A percentile compares a stretch with the other conserved stretches of the same genome.
phyloP scores from a whole-genome alignment of 1,284 basidiomycete genomes.

The Filobasidium uniguttulatum region DNA sequence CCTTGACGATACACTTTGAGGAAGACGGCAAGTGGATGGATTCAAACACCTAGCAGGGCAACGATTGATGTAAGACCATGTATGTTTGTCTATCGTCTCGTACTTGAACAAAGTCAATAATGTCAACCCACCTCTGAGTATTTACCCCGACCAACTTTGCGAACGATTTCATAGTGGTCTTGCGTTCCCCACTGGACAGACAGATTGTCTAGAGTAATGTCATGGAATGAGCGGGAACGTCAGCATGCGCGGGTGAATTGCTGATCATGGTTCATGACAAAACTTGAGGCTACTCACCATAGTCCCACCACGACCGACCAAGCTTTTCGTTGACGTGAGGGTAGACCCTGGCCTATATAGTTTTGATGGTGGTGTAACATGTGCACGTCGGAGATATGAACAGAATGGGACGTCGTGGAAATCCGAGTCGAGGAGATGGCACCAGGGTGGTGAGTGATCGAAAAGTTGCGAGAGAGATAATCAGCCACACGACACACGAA shows the following conservation, averaged over 20 bases:
- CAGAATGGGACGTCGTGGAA: too few relatives aligned
- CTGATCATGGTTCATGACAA: not conserved
- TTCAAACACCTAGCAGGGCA: constrained; percentile 66
- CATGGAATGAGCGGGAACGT: not conserved
- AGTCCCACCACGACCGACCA: constrained; percentile 48
- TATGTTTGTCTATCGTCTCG: too few relatives aligned
- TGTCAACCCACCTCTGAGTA: constrained; percentile 77
- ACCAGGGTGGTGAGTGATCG: not conserved
- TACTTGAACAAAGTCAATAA: too few relatives aligned
- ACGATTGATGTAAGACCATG: too few relatives aligned
- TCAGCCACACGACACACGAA: not conserved
- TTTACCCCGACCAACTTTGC: constrained; percentile 92
- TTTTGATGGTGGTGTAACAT: too few relatives aligned
- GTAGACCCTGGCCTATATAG: constrained; percentile 42
- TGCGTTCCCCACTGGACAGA: constrained; percentile 90
- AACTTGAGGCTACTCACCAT: constrained; percentile 37
- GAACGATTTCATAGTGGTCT: constrained; percentile 96
- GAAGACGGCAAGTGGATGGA: constrained; percentile 85
- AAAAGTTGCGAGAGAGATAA: not conserved
- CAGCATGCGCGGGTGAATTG: not conserved
- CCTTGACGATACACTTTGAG: constrained; percentile 97
- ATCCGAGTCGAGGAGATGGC: not conserved
- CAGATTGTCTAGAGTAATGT: constrained; percentile 52
- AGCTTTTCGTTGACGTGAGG: constrained; percentile 46
- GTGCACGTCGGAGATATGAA: too few relatives aligned